Evolutionary conservation across 106 monocot genomes (phyloP).

Genomic region (Posidonia australis): DNA sequence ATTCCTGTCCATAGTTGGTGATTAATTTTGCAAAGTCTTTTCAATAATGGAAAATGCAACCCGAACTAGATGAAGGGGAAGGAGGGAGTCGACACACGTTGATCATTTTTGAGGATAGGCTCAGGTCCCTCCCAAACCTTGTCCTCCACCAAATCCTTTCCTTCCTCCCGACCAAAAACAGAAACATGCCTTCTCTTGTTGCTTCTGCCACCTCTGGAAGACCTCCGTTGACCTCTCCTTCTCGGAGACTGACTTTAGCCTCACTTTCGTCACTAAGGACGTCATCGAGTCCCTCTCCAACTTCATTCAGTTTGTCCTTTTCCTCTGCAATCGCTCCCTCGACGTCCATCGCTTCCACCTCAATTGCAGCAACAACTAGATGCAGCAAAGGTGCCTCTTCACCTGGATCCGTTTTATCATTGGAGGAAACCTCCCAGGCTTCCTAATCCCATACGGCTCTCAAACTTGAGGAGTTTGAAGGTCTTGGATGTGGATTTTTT

Average conservation of each 20-base stretch:
- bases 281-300: slow-evolving; percentile 5
- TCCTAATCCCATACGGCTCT: not conserved
- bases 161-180: not conserved
- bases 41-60: no score
- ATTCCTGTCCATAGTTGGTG: no score
- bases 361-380: not conserved
- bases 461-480: not conserved
- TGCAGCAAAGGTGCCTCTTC: not conserved
- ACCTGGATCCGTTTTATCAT: not conserved
- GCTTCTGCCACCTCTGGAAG: no score
- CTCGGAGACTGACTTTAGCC: slow-evolving; percentile 4
- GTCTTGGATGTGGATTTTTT: slow-evolving; percentile 1
- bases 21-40: no score
- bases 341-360: slow-evolving; percentile 7
- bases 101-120: not conserved
- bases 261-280: not conserved
- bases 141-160: not conserved
- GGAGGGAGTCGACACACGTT: no score
- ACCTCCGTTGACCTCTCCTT: slow-evolving; percentile 2
- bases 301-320: slow-evolving; percentile 8
- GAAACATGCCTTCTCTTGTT: not conserved
- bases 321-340: slow-evolving; percentile 10
- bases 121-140: not conserved
- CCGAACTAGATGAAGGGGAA: no score
- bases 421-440: not conserved